Evolutionary conservation across 495 filamentous ascomycete genomes (phyloP).

Genomic region (Annulohypoxylon stygium): DNA sequence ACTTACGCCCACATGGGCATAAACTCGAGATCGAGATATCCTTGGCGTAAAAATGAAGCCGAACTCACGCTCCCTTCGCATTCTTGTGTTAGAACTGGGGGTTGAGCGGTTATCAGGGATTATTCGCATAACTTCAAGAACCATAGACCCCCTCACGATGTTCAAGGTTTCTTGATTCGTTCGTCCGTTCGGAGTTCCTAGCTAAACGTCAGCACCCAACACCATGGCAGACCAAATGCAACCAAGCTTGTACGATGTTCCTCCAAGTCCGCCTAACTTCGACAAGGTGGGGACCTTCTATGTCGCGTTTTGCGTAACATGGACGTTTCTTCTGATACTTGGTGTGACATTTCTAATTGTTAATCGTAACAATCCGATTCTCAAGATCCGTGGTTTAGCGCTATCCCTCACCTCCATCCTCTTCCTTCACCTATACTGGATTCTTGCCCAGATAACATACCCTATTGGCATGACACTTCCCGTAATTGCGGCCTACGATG

Average conservation of each 20-base stretch:
- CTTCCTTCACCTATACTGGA: slow-evolving; percentile 74
- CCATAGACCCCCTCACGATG: slow-evolving; percentile 15
- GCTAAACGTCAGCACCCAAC: slow-evolving; percentile 42
- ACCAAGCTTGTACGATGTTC: slow-evolving; percentile 41
- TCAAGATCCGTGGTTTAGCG: slow-evolving; percentile 73
- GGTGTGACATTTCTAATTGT: slow-evolving; percentile 68
- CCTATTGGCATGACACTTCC: slow-evolving; percentile 70
- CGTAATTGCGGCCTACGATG: slow-evolving; percentile 56
- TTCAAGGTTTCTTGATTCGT: not conserved
- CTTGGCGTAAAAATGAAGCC: slow-evolving; percentile 32
- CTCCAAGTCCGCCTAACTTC: slow-evolving; percentile 47
- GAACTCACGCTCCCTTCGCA: slow-evolving; percentile 19
- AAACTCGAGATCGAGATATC: slow-evolving; percentile 26
- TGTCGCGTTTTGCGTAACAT: slow-evolving; percentile 61
- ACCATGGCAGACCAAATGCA: slow-evolving; percentile 32
- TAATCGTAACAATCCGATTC: slow-evolving; percentile 67
- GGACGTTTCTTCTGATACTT: slow-evolving; percentile 66
- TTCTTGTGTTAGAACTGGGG: slow-evolving; percentile 21
- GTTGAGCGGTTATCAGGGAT: not conserved
- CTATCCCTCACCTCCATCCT: slow-evolving; percentile 70
- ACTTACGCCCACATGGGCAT: slow-evolving; percentile 20
- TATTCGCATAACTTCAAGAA: slow-evolving; percentile 27
- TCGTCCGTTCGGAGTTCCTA: not conserved
- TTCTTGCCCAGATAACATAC: slow-evolving; percentile 70
- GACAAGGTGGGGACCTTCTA: slow-evolving; percentile 62